Conservation (phyloP, 2,329 filamentous ascomycete genomes). For the Fusarium liriodendri region DNA sequence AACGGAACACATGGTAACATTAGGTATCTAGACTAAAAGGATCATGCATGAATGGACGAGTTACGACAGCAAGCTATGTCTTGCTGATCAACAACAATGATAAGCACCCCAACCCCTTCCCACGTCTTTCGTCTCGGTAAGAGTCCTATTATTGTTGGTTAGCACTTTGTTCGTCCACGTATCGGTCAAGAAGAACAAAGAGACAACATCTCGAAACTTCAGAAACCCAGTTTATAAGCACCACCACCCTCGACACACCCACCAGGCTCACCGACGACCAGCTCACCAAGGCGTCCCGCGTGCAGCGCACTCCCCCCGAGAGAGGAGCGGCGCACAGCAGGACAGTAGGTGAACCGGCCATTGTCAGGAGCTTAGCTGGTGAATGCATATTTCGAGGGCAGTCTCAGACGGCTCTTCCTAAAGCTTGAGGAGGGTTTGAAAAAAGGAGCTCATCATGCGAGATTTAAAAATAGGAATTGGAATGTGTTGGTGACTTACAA, state of each 20-base stretch:
- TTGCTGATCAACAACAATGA: not conserved
- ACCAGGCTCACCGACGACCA: slow-evolving; percentile 42
- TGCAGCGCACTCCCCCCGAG: slow-evolving; percentile 46
- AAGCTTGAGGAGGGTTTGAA: slow-evolving; percentile 51
- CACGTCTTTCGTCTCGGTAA: not conserved
- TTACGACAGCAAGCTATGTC: slow-evolving; percentile 6
- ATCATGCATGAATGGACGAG: slow-evolving; percentile 29
- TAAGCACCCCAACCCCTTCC: not conserved
- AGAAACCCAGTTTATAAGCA: slow-evolving; percentile 62
- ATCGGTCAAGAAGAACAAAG: slow-evolving; percentile 6
- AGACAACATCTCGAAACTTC: slow-evolving; percentile 48
- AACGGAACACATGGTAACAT: slow-evolving; percentile 22
- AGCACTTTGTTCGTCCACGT: slow-evolving; percentile 13
- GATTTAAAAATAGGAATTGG: slow-evolving; percentile 9
- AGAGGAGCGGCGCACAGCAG: slow-evolving; percentile 38
- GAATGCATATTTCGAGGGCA: slow-evolving; percentile 42
- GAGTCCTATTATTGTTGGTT: slow-evolving; percentile 31
- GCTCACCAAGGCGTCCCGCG: slow-evolving; percentile 44
- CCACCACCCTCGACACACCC: slow-evolving; percentile 53
- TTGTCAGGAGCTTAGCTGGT: slow-evolving; percentile 37
- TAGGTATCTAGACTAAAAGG: slow-evolving; percentile 31
- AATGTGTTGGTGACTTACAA: slow-evolving; percentile 15
- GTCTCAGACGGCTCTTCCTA: slow-evolving; percentile 63
- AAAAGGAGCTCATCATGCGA: slow-evolving; percentile 56
- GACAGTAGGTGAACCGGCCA: slow-evolving; percentile 17